A percentile compares a stretch with the other conserved stretches of the same genome.
phyloP scores from a whole-genome alignment of 371 early-diverging fungal species.

The Syncephalastrum sp. region DNA sequence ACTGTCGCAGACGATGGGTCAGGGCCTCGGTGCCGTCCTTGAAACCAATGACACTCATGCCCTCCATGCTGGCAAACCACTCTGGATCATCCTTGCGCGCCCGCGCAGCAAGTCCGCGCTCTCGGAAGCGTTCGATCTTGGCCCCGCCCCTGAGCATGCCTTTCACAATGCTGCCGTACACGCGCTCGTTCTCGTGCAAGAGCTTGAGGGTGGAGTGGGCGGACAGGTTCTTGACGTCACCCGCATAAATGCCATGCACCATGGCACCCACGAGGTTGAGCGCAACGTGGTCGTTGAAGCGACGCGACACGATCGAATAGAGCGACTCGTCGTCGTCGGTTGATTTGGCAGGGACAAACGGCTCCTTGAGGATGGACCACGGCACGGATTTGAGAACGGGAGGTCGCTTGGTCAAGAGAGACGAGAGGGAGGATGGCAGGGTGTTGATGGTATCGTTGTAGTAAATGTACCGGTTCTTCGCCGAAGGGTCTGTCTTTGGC shows the following conservation, averaged over 20 bases:
- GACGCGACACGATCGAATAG: constrained; percentile 68
- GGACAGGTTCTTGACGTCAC: constrained; percentile 75
- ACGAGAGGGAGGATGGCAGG: constrained; percentile 51
- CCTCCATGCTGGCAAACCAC: constrained; percentile 58
- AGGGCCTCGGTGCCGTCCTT: constrained; percentile 76
- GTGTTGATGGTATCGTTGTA: constrained; percentile 66
- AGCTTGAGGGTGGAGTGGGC: constrained; percentile 70
- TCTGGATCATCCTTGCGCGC: constrained; percentile 46
- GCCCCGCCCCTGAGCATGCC: constrained; percentile 38
- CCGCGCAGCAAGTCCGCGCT: constrained; percentile 41
- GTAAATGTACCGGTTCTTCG: constrained; percentile 82
- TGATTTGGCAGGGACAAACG: constrained; percentile 26
- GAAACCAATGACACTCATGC: constrained; percentile 79
- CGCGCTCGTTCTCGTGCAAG: constrained; percentile 66
- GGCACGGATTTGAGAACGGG: constrained; percentile 55
- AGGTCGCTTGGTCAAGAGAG: constrained; percentile 44
- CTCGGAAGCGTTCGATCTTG: constrained; percentile 32
- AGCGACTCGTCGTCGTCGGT: constrained; percentile 53
- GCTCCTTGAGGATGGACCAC: constrained; percentile 43
- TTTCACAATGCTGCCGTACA: constrained; percentile 63
- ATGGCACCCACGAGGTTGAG: constrained; percentile 76
- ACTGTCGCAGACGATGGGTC: constrained; percentile 51
- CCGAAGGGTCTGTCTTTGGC: constrained; percentile 68
- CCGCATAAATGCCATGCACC: constrained; percentile 93
- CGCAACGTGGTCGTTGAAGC: constrained; percentile 66